Percentiles rank a stretch among this genome's conserved stretches.
Evolutionary conservation across 495 filamentous ascomycete genomes (phyloP).

Genomic region (Alectoria sarmentosa): DNA sequence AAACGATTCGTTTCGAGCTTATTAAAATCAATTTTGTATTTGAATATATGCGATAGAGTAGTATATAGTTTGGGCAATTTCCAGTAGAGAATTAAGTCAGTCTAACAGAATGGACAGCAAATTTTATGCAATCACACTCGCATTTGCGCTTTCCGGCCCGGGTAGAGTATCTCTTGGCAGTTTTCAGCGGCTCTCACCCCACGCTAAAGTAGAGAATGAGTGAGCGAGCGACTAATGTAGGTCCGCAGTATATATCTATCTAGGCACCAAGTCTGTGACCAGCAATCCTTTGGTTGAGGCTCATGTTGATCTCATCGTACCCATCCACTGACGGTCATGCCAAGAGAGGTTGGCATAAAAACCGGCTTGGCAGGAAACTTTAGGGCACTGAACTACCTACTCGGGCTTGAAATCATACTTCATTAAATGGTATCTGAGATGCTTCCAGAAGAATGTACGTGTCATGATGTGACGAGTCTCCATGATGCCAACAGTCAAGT

Average conservation of each 20-base stretch:
- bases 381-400: not conserved
- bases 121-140: too few species aligned
- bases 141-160: too few species aligned
- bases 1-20: too few species aligned
- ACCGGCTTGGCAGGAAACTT: not conserved
- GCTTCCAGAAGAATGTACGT: not conserved
- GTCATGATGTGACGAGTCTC: not conserved
- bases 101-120: too few species aligned
- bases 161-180: too few species aligned
- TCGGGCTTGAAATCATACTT: not conserved
- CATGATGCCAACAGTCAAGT: not conserved
- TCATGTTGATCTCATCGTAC: not conserved
- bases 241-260: not conserved
- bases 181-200: not conserved
- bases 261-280: not conserved
- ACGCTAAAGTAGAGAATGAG: constrained; percentile 1
- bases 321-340: not conserved
- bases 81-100: too few species aligned
- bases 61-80: too few species aligned
- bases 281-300: not conserved
- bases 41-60: too few species aligned
- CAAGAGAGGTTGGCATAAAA: not conserved
- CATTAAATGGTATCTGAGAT: not conserved
- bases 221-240: not conserved
- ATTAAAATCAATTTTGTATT: too few species aligned